These are phyloP conservation scores for Penicillium sp. DNA, from an alignment of 2,329 filamentous ascomycete genomes.

Conservation along the genomic window DNA sequence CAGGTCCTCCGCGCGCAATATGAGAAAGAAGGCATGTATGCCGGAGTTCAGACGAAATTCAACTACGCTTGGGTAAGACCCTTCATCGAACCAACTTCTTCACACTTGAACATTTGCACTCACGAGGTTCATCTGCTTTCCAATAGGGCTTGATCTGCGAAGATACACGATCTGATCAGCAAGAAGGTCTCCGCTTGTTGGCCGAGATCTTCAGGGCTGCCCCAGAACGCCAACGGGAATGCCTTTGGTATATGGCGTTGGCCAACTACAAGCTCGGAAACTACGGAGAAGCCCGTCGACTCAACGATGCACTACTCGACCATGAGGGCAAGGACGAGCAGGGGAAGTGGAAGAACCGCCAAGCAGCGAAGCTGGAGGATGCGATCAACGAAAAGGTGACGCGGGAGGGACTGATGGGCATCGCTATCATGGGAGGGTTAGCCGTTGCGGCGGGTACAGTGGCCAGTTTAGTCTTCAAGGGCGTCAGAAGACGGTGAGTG, in stretches of 20 bases:
- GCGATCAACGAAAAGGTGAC: conserved; percentile 94
- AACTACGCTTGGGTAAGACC: conserved; percentile 93
- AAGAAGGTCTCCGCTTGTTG: conserved; percentile 89
- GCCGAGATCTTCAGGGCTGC: conserved; percentile 95
- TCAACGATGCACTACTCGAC: conserved; percentile 90
- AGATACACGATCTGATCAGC: conserved; percentile 78
- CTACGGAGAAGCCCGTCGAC: conserved; percentile 90
- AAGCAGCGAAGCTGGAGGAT: background rate
- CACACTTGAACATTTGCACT: background rate
- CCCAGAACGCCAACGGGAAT: conserved; percentile 92
- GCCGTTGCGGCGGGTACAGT: conserved; percentile 93
- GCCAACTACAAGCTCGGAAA: conserved; percentile 99
- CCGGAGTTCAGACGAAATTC: conserved; percentile 97
- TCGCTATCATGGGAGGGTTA: conserved; percentile 91
- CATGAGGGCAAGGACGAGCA: conserved; percentile 61
- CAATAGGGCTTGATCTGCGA: conserved; percentile 92
- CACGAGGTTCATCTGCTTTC: conserved; percentile 8
- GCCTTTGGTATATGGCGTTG: conserved; percentile 95
- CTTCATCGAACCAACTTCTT: background rate
- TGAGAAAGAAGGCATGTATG: conserved; percentile 96
- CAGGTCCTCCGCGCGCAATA: conserved; percentile 92
- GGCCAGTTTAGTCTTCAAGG: conserved; percentile 82
- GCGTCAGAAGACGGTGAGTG: conserved; percentile 64
- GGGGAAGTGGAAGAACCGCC: background rate
- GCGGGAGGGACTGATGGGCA: conserved; percentile 89